Base-by-base conservation (phyloP, 805 yeast species). In the Yarrowia alimentaria region DNA sequence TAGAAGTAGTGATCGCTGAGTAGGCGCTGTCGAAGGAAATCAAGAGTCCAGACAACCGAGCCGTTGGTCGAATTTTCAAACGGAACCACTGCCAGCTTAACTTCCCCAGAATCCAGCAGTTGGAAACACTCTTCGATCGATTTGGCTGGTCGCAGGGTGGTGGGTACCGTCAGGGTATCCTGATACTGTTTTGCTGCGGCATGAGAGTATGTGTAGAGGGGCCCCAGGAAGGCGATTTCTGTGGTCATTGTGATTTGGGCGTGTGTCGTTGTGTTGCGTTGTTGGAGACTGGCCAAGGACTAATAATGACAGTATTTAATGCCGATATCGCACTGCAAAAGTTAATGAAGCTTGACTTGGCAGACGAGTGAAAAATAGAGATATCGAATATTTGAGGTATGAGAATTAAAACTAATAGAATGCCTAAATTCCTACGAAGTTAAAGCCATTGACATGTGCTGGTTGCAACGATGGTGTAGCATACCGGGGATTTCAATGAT, bases 51-150 rank as follows among this genome's bases (percentile, higher is more conserved):
- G 1, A 82, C 85, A 6, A 93, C 99, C 57, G 84, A 90, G 0
- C 99, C 99, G 65, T 91, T 93, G 1, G 97, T 84, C 3, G 97
- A 89, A 68, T 91, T 91, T 60, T 91, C 97, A 58, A 87, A 78
- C 1, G 99, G 99, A 2, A 93, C 84, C 9, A 89, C 83, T 0
- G 91, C 81, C 61, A 71, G 81, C 49, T 80, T 81, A n/a, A 80
- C 80, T 14, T 67, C 67, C 9, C 71, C 67, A 3, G 65, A 57
- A 25, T 73, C 65, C 8, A 83, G 67, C 1, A 70, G 64, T 40
- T 72, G 69, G 63, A 91, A 85, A 62, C 97, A 91, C 18, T 78
- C 79, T 18, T 32, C 40, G 17, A 32, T 33, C n/a, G 42, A 26
- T 47, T 33, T 26, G n/a, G 33, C 24, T 3, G 51, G 51, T 10